phyloP scores from a whole-genome alignment of 2,329 filamentous ascomycete genomes.

The Ophiocordyceps camponoti-rufipedis region DNA sequence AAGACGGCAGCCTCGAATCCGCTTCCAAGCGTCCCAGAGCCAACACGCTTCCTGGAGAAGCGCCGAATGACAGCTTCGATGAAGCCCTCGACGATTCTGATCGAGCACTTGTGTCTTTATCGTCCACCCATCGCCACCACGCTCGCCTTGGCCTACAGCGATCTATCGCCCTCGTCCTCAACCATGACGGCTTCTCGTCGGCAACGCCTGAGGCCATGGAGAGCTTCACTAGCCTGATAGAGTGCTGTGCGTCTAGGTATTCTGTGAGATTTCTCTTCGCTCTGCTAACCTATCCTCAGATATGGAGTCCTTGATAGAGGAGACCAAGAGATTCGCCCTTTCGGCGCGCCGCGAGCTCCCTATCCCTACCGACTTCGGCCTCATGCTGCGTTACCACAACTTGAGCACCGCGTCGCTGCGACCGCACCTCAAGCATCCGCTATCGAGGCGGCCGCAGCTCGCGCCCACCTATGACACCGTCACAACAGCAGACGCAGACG shows the following conservation, averaged over 20 bases:
- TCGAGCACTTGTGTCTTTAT: conserved; percentile 4
- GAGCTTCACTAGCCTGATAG: conserved; percentile 34
- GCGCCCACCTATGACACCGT: conserved; percentile 19
- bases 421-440: conserved; percentile 36
- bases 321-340: conserved; percentile 27
- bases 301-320: conserved; percentile 26
- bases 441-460: conserved; percentile 19
- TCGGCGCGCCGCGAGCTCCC: conserved; percentile 32
- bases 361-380: conserved; percentile 38
- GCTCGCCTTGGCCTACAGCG: conserved; percentile 26
- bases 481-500: conserved; percentile 18
- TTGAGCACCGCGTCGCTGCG: conserved; percentile 31
- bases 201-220: conserved; percentile 39
- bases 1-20: conserved; percentile 8
- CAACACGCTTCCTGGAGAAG: not conserved
- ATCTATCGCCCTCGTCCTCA: conserved; percentile 34
- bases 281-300: conserved; percentile 16
- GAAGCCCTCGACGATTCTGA: not conserved
- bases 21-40: conserved; percentile 13
- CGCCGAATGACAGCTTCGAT: not conserved
- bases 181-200: conserved; percentile 39
- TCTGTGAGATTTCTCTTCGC: not conserved
- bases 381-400: conserved; percentile 31
- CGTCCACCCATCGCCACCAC: conserved; percentile 14
- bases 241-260: conserved; percentile 27